Percentiles rank a stretch among this genome's conserved stretches.
Evolutionary conservation across 805 yeast genomes (phyloP).

Genomic region (Grigorovia humatica): DNA sequence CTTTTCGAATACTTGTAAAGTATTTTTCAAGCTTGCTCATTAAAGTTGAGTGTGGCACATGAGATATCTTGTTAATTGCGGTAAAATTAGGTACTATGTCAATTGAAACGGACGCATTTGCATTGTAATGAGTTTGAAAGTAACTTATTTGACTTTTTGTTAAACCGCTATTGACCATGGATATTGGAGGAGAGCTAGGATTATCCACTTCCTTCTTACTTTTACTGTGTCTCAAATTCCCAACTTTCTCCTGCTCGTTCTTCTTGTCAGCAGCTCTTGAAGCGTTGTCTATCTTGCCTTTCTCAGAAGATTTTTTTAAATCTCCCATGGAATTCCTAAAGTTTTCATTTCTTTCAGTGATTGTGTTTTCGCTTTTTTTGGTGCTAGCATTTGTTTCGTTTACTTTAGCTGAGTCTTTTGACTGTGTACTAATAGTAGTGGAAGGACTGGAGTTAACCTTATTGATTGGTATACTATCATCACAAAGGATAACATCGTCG

Average conservation of each 20-base stretch:
- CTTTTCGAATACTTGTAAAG: slow-evolving; percentile 9
- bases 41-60: slow-evolving; percentile 14
- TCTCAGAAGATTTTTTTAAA: too few relatives aligned
- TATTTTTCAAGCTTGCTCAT: slow-evolving; percentile 7
- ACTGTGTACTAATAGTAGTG: too few relatives aligned
- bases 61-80: slow-evolving; percentile 3
- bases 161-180: slow-evolving; percentile 2
- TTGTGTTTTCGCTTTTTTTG: too few relatives aligned
- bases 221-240: background rate
- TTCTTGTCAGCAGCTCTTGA: too few relatives aligned
- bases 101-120: slow-evolving; percentile 15
- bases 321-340: too few relatives aligned
- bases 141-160: slow-evolving; percentile 13
- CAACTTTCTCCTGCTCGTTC: too few relatives aligned
- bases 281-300: too few relatives aligned
- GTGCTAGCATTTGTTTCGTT: too few relatives aligned
- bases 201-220: slow-evolving; percentile 1
- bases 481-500: background rate
- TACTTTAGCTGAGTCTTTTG: too few relatives aligned
- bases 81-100: slow-evolving; percentile 17
- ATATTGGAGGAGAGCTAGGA: slow-evolving; percentile 2
- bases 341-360: too few relatives aligned
- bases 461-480: too few relatives aligned
- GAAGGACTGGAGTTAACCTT: too few relatives aligned
- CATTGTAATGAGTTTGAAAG: slow-evolving; percentile 16